Percentiles rank a stretch among this genome's conserved stretches.
These are phyloP conservation scores for Arthroderma sp. DNA, from an alignment of 2,329 filamentous ascomycete genomes.

Conservation along the genomic window DNA sequence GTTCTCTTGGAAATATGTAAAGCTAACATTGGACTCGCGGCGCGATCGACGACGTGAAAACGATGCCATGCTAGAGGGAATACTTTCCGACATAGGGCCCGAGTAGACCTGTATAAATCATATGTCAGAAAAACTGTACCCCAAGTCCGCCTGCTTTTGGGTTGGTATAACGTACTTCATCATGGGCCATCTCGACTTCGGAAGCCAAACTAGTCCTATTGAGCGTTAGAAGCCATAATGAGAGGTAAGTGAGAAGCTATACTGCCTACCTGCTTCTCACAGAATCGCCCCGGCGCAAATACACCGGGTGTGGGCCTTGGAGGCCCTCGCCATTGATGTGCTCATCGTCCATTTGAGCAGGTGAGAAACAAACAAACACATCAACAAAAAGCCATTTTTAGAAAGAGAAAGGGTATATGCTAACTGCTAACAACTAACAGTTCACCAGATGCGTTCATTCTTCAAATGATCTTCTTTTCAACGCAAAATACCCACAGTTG, in stretches of 20 bases:
- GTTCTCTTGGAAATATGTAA: constrained; percentile 70
- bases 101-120: constrained; percentile 52
- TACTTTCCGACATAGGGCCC: constrained; percentile 83
- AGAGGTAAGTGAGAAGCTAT: constrained; percentile 1
- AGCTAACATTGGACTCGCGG: constrained; percentile 75
- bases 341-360: constrained; percentile 9
- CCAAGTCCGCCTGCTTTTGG: no score
- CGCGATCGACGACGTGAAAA: constrained; percentile 74
- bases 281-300: constrained; percentile 13
- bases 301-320: not conserved
- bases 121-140: not conserved
- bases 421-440: no score
- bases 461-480: no score
- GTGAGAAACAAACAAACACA: no score
- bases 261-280: constrained; percentile 27
- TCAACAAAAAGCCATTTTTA: no score
- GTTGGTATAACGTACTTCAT: constrained; percentile 51
- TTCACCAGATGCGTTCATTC: no score
- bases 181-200: constrained; percentile 97
- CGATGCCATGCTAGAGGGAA: constrained; percentile 86
- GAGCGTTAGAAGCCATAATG: not conserved
- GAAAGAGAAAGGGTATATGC: no score
- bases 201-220: constrained; percentile 57
- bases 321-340: constrained; percentile 7
- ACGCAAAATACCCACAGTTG: no score